These are phyloP conservation scores for Platanthera guangdongensis DNA, from an alignment of 106 monocot genomes.

Conservation along the genomic window DNA sequence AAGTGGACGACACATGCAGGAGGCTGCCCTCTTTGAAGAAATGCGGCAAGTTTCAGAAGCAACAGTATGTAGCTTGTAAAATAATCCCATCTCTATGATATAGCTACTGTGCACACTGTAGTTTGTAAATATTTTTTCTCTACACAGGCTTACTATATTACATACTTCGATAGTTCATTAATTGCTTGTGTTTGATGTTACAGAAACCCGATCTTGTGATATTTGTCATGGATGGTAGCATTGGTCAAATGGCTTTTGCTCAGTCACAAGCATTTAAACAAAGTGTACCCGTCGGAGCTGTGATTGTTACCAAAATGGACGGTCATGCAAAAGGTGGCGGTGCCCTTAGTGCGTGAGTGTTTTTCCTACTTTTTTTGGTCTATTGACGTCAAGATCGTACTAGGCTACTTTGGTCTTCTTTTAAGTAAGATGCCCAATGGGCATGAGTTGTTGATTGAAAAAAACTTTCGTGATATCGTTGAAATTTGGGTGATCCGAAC, in stretches of 20 bases:
- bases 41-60: slow-evolving; percentile 99
- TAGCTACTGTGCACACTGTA: too few relatives aligned
- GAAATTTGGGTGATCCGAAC: too few relatives aligned
- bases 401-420: too few relatives aligned
- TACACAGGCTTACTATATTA: not conserved
- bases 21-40: slow-evolving; percentile 98
- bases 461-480: too few relatives aligned
- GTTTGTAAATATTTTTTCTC: too few relatives aligned
- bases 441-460: too few relatives aligned
- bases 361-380: not conserved
- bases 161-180: not conserved
- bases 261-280: slow-evolving; percentile 97
- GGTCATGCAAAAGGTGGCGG: slow-evolving; percentile 99
- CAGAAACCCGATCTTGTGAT: slow-evolving; percentile 99
- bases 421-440: too few relatives aligned
- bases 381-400: too few relatives aligned
- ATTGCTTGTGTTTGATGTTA: not conserved
- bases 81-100: not conserved
- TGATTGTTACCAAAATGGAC: slow-evolving; percentile 98
- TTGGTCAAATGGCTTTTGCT: slow-evolving; percentile 97
- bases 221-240: slow-evolving; percentile 99
- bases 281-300: slow-evolving; percentile 96
- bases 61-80: slow-evolving; percentile 38
- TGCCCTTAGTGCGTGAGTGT: slow-evolving; percentile 98
- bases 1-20: slow-evolving; percentile 96